A percentile compares a stretch with the other conserved stretches of the same genome.
Conservation (phyloP, 805 yeast species). For the Ogataea chonburiensis region DNA sequence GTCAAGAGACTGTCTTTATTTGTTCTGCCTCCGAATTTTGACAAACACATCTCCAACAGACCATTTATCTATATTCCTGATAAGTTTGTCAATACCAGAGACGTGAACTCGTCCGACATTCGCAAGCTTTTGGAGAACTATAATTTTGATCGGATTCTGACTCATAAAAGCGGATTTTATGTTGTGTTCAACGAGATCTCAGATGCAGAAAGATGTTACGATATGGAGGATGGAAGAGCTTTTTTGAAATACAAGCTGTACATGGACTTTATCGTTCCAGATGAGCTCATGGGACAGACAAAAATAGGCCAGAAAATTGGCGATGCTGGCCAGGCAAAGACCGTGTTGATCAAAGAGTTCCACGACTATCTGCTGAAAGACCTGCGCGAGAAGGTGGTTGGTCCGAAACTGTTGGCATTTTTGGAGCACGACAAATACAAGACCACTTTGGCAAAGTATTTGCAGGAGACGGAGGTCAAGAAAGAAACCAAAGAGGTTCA, state of each 20-base stretch:
- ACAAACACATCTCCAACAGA: conserved; percentile 49
- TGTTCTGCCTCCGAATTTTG: conserved; percentile 48
- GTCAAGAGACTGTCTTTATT: conserved; percentile 27
- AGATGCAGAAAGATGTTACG: conserved; percentile 61
- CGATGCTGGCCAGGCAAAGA: conserved; percentile 57
- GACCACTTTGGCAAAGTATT: conserved; percentile 38
- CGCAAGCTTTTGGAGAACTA: conserved; percentile 57
- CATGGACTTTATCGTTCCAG: conserved; percentile 60
- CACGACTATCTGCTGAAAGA: conserved; percentile 64
- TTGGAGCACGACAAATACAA: conserved; percentile 62
- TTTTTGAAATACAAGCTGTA: conserved; percentile 47
- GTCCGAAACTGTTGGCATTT: conserved; percentile 61
- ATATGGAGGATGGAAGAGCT: conserved; percentile 56
- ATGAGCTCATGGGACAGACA: conserved; percentile 33
- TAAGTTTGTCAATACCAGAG: conserved; percentile 46
- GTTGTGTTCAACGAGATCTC: conserved; percentile 60
- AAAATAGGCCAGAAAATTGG: conserved; percentile 30
- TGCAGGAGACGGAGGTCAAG: conserved; percentile 27
- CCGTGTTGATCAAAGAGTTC: conserved; percentile 60
- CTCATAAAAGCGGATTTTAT: conserved; percentile 66
- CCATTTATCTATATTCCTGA: conserved; percentile 58
- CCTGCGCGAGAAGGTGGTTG: conserved; percentile 68
- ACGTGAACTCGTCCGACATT: conserved; percentile 54
- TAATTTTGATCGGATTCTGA: conserved; percentile 63
- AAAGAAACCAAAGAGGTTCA: conserved; percentile 11